A percentile compares a stretch with the other conserved stretches of the same genome.
phyloP scores from a whole-genome alignment of 352 stramenopile genomes.

The Phytopythium kandeliae region DNA sequence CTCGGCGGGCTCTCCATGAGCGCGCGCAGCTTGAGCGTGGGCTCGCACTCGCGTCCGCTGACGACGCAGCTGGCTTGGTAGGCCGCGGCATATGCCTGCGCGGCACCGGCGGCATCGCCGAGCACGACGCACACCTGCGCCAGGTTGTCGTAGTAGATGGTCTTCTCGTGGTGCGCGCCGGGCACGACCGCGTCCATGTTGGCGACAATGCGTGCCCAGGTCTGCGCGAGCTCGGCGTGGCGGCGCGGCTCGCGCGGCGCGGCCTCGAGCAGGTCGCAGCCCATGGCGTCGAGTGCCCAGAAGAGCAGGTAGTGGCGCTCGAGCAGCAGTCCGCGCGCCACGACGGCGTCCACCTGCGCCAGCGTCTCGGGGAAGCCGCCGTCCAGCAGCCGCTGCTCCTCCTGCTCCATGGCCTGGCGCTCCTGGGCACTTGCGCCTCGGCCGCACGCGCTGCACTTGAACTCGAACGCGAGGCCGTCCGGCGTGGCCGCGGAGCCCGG shows the following conservation, averaged over 20 bases:
- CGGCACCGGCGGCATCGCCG: constrained; percentile 41
- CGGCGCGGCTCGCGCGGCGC: constrained; percentile 32
- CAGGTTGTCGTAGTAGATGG: constrained; percentile 83
- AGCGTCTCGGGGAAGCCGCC: constrained; percentile 59
- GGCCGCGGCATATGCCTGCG: constrained; percentile 44
- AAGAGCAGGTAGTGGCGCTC: constrained; percentile 71
- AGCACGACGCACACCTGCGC: constrained; percentile 66
- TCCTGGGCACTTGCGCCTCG: constrained; percentile 26
- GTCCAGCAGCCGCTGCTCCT: constrained; percentile 50
- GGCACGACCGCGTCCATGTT: constrained; percentile 71
- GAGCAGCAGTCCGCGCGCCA: constrained; percentile 46
- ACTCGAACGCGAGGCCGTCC: constrained; percentile 44
- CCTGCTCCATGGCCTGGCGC: constrained; percentile 24
- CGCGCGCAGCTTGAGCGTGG: constrained; percentile 51
- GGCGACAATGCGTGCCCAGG: constrained; percentile 64
- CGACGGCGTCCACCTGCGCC: constrained; percentile 42
- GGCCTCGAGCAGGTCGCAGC: constrained; percentile 41
- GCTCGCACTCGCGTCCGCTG: constrained; percentile 50
- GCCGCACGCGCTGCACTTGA: constrained; percentile 42
- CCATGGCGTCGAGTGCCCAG: constrained; percentile 67
- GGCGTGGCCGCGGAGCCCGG: constrained; percentile 20
- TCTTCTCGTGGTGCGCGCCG: constrained; percentile 69
- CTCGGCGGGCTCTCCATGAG: constrained; percentile 63
- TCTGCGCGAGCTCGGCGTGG: constrained; percentile 29
- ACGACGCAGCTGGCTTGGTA: constrained; percentile 57